phyloP scores from a whole-genome alignment of 1,139 yeast genomes.

The Candida mesenterica region DNA sequence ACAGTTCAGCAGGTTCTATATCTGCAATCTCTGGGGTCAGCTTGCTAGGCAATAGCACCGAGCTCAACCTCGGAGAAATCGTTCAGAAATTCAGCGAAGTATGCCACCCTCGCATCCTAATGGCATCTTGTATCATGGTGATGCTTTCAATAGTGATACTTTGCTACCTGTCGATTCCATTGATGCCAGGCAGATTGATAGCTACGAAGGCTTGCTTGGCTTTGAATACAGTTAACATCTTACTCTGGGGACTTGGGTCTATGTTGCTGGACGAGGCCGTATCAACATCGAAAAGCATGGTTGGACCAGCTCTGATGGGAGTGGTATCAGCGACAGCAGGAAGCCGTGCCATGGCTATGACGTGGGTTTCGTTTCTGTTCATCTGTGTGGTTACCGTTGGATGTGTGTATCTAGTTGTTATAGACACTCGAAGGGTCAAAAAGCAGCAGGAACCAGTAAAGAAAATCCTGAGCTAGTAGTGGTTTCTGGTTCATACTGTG shows the following conservation, averaged over 20 bases:
- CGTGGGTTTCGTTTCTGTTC: conserved; percentile 25
- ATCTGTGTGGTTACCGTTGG: conserved; percentile 30
- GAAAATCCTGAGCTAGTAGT: conserved; percentile 2
- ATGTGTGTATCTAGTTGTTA: conserved; percentile 14
- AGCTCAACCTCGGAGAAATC: conserved; percentile 38
- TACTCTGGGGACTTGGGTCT: conserved; percentile 69
- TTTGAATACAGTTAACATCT: conserved; percentile 35
- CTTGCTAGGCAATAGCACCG: conserved; percentile 4
- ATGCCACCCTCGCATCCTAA: conserved; percentile 55
- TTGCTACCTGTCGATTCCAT: conserved; percentile 47
- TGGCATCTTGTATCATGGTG: conserved; percentile 47
- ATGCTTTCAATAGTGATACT: conserved; percentile 39
- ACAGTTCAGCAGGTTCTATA: conserved; percentile 22
- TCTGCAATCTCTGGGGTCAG: conserved; percentile 25
- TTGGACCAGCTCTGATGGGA: conserved; percentile 52
- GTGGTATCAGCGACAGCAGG: conserved; percentile 49
- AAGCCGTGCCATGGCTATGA: conserved; percentile 41
- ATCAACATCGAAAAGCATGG: conserved; percentile 41
- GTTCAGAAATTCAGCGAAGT: conserved; percentile 43
- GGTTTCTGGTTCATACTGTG: not conserved
- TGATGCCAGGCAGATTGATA: conserved; percentile 42
- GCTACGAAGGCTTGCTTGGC: conserved; percentile 33
- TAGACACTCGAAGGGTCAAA: not conserved
- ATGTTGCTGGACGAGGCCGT: conserved; percentile 67
- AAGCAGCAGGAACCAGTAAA: not conserved